Conservation (phyloP, 306 rosid species). For the Cucurbita pepo region DNA sequence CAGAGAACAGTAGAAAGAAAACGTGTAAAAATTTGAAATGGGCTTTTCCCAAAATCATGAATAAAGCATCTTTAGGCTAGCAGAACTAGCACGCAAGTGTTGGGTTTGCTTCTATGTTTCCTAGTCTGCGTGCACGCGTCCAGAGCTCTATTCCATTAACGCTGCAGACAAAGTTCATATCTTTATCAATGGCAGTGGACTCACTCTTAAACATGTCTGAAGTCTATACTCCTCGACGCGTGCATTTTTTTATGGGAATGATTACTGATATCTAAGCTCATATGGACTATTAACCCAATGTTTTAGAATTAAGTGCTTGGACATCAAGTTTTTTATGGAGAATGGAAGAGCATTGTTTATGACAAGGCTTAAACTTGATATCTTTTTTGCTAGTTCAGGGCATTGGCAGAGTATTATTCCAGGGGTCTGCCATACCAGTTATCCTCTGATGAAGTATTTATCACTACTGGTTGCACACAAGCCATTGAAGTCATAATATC, state of each 20-base stretch:
- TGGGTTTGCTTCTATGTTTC: not conserved
- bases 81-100: not conserved
- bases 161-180: not conserved
- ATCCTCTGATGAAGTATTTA: conserved; percentile 18
- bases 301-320: not conserved
- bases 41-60: not conserved
- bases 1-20: not conserved
- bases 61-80: not conserved
- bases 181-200: not conserved
- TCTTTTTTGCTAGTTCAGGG: not conserved
- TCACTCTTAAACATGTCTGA: not conserved
- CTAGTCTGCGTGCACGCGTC: not conserved
- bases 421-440: not conserved
- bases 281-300: not conserved
- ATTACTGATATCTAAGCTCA: not conserved
- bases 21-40: not conserved
- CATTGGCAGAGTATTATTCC: conserved; percentile 13
- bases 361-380: not conserved
- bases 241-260: not conserved
- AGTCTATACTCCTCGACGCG: not conserved
- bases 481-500: conserved; percentile 40
- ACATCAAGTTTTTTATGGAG: not conserved
- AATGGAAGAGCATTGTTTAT: not conserved
- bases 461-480: conserved; percentile 49
- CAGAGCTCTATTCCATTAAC: not conserved